Conservation (phyloP, 495 filamentous ascomycete genomes). For the Trichodelitschia bisporula region DNA sequence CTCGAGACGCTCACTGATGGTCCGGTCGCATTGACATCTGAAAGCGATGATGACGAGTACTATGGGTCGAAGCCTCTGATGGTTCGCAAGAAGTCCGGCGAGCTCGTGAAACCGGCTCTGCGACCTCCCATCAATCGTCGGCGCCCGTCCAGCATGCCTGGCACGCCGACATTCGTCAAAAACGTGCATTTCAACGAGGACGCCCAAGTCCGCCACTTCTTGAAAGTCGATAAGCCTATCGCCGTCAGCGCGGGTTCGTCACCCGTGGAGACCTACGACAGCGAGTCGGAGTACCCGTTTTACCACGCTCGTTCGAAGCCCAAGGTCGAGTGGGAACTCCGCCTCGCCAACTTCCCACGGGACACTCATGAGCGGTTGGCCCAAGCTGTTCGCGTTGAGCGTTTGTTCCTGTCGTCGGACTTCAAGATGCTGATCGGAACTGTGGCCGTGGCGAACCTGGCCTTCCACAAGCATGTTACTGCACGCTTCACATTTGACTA, state of each 20-base stretch:
- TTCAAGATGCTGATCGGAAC: conserved; percentile 64
- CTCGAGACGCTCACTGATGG: background rate
- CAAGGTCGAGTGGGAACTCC: conserved; percentile 67
- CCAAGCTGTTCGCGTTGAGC: conserved; percentile 50
- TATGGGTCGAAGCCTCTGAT: conserved; percentile 51
- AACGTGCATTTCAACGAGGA: conserved; percentile 89
- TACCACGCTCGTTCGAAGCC: conserved; percentile 21
- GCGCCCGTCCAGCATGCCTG: conserved; percentile 88
- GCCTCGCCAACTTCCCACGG: conserved; percentile 56
- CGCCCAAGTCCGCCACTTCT: conserved; percentile 85
- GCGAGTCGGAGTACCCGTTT: conserved; percentile 74
- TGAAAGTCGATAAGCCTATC: conserved; percentile 75
- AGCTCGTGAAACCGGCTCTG: conserved; percentile 81
- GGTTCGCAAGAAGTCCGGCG: conserved; percentile 94
- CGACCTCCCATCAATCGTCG: conserved; percentile 49
- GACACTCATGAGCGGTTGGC: conserved; percentile 36
- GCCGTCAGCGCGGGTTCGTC: conserved; percentile 93
- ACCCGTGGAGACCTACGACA: conserved; percentile 64
- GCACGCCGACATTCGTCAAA: conserved; percentile 85
- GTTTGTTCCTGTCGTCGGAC: conserved; percentile 65
- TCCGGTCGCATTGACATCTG: conserved; percentile 10
- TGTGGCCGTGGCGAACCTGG: conserved; percentile 64
- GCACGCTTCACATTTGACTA: conserved; percentile 90
- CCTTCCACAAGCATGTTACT: conserved; percentile 70
- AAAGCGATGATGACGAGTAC: conserved; percentile 27